These are phyloP conservation scores for Marsdenia floribunda DNA, from an alignment of 257 asterid species.

Conservation along the genomic window DNA sequence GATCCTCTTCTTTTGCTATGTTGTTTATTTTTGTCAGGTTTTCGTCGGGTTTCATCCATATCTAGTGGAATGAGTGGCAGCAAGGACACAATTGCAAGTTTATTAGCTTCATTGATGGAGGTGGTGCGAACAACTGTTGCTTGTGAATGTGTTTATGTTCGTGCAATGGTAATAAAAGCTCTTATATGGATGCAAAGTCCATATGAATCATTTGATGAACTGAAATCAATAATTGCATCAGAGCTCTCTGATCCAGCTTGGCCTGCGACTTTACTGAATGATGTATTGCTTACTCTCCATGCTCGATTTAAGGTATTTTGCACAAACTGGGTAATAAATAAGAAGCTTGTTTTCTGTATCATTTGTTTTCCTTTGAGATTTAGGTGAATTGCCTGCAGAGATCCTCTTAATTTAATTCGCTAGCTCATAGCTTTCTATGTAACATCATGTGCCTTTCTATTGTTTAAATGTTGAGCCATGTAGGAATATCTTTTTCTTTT, in stretches of 20 bases:
- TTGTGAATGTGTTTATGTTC: constrained; percentile 98
- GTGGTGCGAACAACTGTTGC: constrained; percentile 98
- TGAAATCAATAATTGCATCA: constrained; percentile 90
- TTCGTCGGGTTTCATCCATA: constrained; percentile 60
- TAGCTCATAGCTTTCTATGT: neutral
- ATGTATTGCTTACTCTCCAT: constrained; percentile 85
- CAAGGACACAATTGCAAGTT: constrained; percentile 84
- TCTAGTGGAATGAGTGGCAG: constrained; percentile 67
- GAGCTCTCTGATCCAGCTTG: constrained; percentile 96
- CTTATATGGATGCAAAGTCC: constrained; percentile 99
- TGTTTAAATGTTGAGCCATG: neutral
- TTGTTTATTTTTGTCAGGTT: constrained; percentile 40
- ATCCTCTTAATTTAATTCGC: neutral
- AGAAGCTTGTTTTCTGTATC: neutral
- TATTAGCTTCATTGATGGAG: constrained; percentile 95
- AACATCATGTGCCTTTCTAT: neutral
- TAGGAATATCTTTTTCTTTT: neutral
- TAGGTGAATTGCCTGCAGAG: neutral
- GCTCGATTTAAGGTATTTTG: constrained; percentile 93
- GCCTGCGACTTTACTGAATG: constrained; percentile 89
- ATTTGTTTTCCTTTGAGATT: neutral
- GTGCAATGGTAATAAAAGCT: constrained; percentile 97
- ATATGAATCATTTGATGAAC: constrained; percentile 87
- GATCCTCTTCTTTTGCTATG: neutral
- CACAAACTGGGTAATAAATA: neutral